Evolutionary conservation across 352 stramenopile species (phyloP).

Genomic region (Phytophthora chlamydospora): DNA sequence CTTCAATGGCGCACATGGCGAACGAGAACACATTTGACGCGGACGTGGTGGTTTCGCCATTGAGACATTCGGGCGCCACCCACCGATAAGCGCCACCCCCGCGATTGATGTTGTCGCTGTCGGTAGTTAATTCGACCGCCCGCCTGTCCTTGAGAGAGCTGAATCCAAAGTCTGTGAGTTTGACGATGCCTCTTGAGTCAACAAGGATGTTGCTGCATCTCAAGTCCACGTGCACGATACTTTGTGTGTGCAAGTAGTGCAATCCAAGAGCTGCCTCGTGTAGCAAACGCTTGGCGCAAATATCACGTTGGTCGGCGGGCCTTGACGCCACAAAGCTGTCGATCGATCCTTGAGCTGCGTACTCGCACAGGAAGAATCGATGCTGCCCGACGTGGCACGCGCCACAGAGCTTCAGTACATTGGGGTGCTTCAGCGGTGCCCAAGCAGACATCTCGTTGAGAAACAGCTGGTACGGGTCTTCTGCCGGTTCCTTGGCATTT

Average conservation of each 20-base stretch:
- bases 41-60: constrained; percentile 16
- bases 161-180: constrained; percentile 39
- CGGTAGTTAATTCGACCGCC: background rate
- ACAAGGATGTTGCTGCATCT: constrained; percentile 41
- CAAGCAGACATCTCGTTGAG: constrained; percentile 29
- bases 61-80: constrained; percentile 38
- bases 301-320: constrained; percentile 3
- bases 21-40: constrained; percentile 52
- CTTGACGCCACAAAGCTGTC: constrained; percentile 26
- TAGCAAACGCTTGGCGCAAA: constrained; percentile 22
- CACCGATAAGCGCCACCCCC: constrained; percentile 15
- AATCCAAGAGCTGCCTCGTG: constrained; percentile 34
- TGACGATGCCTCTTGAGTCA: constrained; percentile 20
- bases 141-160: constrained; percentile 18
- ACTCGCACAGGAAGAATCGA: constrained; percentile 32
- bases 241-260: constrained; percentile 37
- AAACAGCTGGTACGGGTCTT: constrained; percentile 21
- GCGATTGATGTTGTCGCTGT: background rate
- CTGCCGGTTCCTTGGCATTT: constrained; percentile 7
- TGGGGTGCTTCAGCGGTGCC: constrained; percentile 34
- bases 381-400: constrained; percentile 31
- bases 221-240: constrained; percentile 34
- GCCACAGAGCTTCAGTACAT: constrained; percentile 37
- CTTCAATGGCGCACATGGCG: constrained; percentile 45
- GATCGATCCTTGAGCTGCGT: constrained; percentile 28